phyloP scores from a whole-genome alignment of 1,284 basidiomycete genomes.

The Moesziomyces sp. region DNA sequence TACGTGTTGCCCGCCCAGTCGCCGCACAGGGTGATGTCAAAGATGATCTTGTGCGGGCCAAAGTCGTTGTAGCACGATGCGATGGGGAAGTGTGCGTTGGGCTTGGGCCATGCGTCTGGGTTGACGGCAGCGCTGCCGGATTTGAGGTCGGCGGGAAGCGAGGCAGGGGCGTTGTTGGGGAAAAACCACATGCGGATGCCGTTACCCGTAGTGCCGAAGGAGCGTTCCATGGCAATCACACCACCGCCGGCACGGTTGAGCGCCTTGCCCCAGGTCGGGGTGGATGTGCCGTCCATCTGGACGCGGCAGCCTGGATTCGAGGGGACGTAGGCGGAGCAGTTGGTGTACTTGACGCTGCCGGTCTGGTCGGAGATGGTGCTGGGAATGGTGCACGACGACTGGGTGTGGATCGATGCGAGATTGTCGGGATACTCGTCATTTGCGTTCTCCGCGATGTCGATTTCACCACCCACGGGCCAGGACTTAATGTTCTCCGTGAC shows the following conservation, averaged over 20 bases:
- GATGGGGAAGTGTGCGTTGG: slow-evolving; percentile 56
- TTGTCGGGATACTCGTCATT: slow-evolving; percentile 59
- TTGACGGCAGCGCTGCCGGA: slow-evolving; percentile 33
- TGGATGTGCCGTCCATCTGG: slow-evolving; percentile 54
- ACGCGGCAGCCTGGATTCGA: slow-evolving; percentile 57
- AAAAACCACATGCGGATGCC: slow-evolving; percentile 66
- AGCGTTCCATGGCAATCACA: slow-evolving; percentile 63
- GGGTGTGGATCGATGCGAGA: slow-evolving; percentile 57
- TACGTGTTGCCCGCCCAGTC: slow-evolving; percentile 59
- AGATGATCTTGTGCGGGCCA: slow-evolving; percentile 54
- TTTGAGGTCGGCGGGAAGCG: slow-evolving; percentile 51
- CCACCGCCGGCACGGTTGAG: slow-evolving; percentile 62
- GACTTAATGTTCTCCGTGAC: slow-evolving; percentile 48
- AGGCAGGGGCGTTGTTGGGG: slow-evolving; percentile 23
- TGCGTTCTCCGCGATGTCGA: slow-evolving; percentile 65
- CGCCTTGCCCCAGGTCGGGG: slow-evolving; percentile 51
- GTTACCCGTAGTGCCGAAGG: slow-evolving; percentile 55
- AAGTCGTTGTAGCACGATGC: slow-evolving; percentile 57
- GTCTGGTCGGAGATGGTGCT: slow-evolving; percentile 20
- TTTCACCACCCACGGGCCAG: slow-evolving; percentile 65
- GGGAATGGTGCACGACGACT: slow-evolving; percentile 43
- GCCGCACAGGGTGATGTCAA: slow-evolving; percentile 65
- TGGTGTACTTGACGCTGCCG: slow-evolving; percentile 47
- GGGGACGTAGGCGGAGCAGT: slow-evolving; percentile 51
- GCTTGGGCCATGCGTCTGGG: slow-evolving; percentile 56